These are phyloP conservation scores for Aspergillus hancockii DNA, from an alignment of 495 filamentous ascomycete genomes.

Conservation along the genomic window DNA sequence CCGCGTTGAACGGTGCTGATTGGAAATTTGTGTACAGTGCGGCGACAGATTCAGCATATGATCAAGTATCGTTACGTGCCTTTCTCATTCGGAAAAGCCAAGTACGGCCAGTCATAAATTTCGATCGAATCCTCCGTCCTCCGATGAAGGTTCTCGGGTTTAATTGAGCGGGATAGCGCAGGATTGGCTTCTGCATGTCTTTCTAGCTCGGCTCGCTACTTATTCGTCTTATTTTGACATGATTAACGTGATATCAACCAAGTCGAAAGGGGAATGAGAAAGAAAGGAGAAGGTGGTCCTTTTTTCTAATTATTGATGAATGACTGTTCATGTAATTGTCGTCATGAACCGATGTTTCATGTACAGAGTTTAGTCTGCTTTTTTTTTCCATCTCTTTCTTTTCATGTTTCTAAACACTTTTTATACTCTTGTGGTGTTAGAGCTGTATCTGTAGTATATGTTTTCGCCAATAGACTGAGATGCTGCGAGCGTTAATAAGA, in stretches of 20 bases:
- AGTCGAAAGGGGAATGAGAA: background rate
- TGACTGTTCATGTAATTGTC: constrained; percentile 14
- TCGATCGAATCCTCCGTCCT: background rate
- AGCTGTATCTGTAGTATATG: background rate
- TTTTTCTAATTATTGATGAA: constrained; percentile 16
- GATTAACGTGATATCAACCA: constrained; percentile 2
- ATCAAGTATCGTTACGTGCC: constrained; percentile 99
- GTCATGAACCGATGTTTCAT: constrained; percentile 17
- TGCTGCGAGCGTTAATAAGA: background rate
- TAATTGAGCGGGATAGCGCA: background rate
- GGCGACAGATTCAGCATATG: constrained; percentile 99
- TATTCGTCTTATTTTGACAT: background rate
- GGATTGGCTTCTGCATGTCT: background rate
- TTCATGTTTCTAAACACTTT: constrained; percentile 9
- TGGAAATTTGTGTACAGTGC: constrained; percentile 58
- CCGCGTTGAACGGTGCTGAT: background rate
- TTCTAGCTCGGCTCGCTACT: background rate
- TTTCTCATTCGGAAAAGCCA: constrained; percentile 89
- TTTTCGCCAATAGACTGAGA: background rate
- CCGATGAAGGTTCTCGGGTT: background rate
- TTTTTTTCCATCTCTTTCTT: constrained; percentile 8
- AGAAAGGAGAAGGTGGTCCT: background rate
- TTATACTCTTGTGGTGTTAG: background rate
- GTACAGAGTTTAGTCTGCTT: constrained; percentile 21
- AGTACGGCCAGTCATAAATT: constrained; percentile 58